Conservation (phyloP, 768 basidiomycete species). For the Russula brevipes region DNA sequence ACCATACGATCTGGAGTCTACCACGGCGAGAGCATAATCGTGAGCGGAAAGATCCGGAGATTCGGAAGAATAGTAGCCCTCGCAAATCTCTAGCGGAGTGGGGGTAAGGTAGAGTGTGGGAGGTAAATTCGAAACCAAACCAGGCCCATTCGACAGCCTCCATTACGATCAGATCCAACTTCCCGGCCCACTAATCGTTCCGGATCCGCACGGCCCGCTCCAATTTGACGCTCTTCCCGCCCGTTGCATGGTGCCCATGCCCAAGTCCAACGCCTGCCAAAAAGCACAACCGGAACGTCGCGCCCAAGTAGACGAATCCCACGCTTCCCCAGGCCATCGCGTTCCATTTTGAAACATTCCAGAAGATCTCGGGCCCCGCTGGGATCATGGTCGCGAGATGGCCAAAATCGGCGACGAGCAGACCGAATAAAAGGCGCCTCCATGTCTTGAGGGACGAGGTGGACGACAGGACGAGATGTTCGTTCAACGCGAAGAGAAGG, state of each 20-base stretch:
- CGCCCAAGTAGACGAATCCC: conserved; percentile 47
- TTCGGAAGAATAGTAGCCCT: not conserved
- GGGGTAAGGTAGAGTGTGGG: not conserved
- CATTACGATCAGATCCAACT: not conserved
- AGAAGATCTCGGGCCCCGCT: conserved; percentile 39
- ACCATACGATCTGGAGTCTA: not conserved
- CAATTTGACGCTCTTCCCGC: not conserved
- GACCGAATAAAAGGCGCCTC: conserved; percentile 39
- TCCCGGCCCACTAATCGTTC: not conserved
- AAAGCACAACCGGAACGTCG: conserved; percentile 27
- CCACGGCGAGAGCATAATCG: not conserved
- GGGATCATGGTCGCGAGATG: conserved; percentile 45
- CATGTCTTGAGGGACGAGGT: conserved; percentile 39
- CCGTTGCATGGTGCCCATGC: not conserved
- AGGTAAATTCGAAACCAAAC: not conserved
- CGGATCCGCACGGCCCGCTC: not conserved
- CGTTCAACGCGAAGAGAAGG: conserved; percentile 47
- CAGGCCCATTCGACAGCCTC: not conserved
- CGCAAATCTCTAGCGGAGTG: not conserved
- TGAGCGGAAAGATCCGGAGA: not conserved
- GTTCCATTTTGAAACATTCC: conserved; percentile 45
- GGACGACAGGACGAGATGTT: conserved; percentile 45
- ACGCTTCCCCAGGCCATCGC: conserved; percentile 52
- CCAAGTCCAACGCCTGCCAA: conserved; percentile 34
- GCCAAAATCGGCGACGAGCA: conserved; percentile 30